A percentile compares a stretch with the other conserved stretches of the same genome.
These are phyloP conservation scores for Fusarium mundagurra DNA, from an alignment of 2,329 filamentous ascomycete species.

Conservation along the genomic window DNA sequence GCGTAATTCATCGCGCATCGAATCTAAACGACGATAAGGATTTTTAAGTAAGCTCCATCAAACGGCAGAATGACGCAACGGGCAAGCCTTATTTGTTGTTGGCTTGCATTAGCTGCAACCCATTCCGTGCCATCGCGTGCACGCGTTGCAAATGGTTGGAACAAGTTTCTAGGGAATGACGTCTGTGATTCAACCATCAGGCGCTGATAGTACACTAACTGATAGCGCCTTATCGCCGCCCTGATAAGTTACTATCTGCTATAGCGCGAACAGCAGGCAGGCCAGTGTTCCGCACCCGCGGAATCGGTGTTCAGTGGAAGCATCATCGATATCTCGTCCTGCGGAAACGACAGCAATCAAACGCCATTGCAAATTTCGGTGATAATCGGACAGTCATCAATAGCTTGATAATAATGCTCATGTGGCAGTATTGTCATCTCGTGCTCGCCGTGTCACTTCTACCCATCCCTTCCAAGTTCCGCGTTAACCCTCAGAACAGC, in stretches of 20 bases:
- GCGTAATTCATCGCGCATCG: not conserved
- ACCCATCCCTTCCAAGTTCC: not conserved
- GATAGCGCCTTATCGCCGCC: accelerated
- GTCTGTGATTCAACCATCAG: not conserved
- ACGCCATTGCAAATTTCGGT: not conserved
- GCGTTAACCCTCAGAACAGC: not conserved
- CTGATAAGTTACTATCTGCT: not conserved
- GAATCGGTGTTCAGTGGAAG: not conserved
- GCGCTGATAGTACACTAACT: not conserved
- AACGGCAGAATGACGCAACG: conserved; percentile 1
- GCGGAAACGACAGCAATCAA: not conserved
- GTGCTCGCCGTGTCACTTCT: not conserved
- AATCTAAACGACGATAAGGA: not conserved
- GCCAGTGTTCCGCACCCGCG: not conserved
- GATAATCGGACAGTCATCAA: not conserved
- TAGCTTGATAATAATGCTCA: not conserved
- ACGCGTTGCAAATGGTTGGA: not conserved
- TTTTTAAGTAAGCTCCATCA: no score
- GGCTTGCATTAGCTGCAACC: conserved; percentile 10
- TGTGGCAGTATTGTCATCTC: not conserved
- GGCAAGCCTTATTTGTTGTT: not conserved
- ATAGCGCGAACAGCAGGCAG: accelerated
- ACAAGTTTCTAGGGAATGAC: not conserved
- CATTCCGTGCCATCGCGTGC: not conserved
- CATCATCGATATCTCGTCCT: not conserved